Evolutionary conservation across 306 rosid species (phyloP), one percentile per base, ranked within the genome.

Genomic region (Sicyos edulis): DNA sequence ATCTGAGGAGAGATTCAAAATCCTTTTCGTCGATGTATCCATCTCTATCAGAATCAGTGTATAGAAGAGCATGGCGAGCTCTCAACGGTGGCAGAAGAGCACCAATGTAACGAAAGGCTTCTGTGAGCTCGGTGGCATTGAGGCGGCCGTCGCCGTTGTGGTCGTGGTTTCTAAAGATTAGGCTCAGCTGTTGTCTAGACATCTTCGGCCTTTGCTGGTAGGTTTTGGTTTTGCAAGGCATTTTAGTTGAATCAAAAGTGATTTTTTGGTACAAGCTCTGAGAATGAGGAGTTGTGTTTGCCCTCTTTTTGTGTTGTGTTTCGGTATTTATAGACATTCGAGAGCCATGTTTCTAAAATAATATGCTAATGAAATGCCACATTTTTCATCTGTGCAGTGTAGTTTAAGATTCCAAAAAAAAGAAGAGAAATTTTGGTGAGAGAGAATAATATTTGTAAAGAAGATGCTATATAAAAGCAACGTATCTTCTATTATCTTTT

Each of bases 11-110:
- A 5, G 17, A 12, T 34, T 67, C 49, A 19, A 81, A 74, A 3
- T 77, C 81, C 7, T 73, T 52, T 4, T 68, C 78, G 1, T 61
- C 74, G 16, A 80, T 69, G 16, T 26, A 74, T 0, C 83, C 78
- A n/a, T 80, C 83, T 47, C 72, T 53, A 15, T 77, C 78, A 0
- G 34, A 50, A 21, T 81, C 84, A n/a, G 68, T 54, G 24, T 56
- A 40, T 17, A 32, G 10, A 7, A 57, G 70, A 10, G 61, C 61
- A 1, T 44, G 52, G 2, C 17, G 4, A 14, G 62, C 75, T 49
- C 70, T 51, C 52, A 5, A 13, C 2, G 19, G 3, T 1, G 75
- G 75, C 1, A 29, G 5, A 51, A 50, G 4, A 2, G 75, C 64
- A 21, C 74, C 74, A 0, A 75, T 65, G 49, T 8, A 11, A 7